Percentiles rank a stretch among this genome's conserved stretches.
Evolutionary conservation across 805 yeast species (phyloP).

Genomic region (Saccharomyces eubayanus): DNA sequence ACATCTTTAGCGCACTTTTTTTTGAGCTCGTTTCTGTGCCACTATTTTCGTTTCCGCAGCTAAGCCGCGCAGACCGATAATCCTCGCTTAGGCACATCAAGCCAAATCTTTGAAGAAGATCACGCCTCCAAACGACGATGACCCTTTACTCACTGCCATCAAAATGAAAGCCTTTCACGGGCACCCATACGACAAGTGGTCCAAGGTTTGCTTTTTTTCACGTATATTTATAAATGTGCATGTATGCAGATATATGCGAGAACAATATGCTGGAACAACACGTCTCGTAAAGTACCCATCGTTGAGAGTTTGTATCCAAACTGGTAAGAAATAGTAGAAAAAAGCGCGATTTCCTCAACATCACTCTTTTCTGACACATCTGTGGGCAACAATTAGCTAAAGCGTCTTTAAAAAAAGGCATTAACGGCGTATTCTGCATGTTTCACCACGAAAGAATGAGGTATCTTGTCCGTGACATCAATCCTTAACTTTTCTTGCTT

Average conservation of each 20-base stretch:
- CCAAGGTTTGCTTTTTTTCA: neutral
- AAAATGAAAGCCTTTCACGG: neutral
- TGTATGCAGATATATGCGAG: neutral
- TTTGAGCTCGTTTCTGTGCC: neutral
- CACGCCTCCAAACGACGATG: neutral
- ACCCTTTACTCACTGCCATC: neutral
- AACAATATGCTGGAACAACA: neutral
- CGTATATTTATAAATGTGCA: neutral
- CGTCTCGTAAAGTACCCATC: neutral
- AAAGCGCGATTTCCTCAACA: neutral
- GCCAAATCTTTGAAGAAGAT: neutral
- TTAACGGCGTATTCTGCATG: constrained; percentile 37
- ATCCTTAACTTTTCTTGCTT: constrained; percentile 23
- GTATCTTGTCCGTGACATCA: constrained; percentile 31
- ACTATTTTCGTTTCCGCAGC: neutral
- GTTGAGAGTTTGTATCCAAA: neutral
- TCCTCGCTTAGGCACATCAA: neutral
- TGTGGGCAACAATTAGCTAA: constrained; percentile 22
- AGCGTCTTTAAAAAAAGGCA: constrained; percentile 7
- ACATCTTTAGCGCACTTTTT: neutral
- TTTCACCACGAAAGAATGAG: constrained; percentile 55
- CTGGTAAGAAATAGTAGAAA: neutral
- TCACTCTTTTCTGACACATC: constrained; percentile 6
- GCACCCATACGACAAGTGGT: neutral
- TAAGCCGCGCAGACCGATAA: neutral